These are phyloP conservation scores for Calonectria pseudoturangicola DNA, from an alignment of 2,329 filamentous ascomycete genomes.

Conservation along the genomic window DNA sequence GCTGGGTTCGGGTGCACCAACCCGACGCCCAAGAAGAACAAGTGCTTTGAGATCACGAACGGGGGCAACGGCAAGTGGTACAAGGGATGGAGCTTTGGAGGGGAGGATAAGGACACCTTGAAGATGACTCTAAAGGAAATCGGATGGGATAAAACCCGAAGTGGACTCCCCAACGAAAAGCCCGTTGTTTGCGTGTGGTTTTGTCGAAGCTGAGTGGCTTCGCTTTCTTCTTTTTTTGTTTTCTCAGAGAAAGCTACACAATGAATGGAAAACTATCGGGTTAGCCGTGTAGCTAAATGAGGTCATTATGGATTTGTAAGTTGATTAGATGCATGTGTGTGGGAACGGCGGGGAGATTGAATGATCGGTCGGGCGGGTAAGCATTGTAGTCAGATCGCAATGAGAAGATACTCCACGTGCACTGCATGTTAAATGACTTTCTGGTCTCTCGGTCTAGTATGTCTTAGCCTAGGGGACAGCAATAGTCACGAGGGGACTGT, in stretches of 20 bases:
- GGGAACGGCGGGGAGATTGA: not conserved
- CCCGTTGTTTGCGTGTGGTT: slow-evolving; percentile 77
- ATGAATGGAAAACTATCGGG: not conserved
- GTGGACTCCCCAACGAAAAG: slow-evolving; percentile 68
- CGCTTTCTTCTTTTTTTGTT: not conserved
- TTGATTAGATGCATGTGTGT: not conserved
- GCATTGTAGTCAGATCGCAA: not conserved
- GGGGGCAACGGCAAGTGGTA: slow-evolving; percentile 76
- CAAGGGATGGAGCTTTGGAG: slow-evolving; percentile 70
- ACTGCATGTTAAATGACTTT: too few relatives aligned
- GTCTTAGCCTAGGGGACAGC: too few relatives aligned
- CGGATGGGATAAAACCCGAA: slow-evolving; percentile 74
- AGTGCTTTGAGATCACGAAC: slow-evolving; percentile 73
- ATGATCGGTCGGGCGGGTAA: not conserved
- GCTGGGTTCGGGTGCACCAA: slow-evolving; percentile 75
- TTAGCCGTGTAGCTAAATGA: not conserved
- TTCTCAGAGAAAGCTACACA: not conserved
- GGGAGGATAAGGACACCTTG: slow-evolving; percentile 69
- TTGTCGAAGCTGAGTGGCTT: slow-evolving; percentile 66
- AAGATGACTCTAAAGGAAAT: slow-evolving; percentile 71
- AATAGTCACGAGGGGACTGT: too few relatives aligned
- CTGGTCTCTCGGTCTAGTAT: too few relatives aligned
- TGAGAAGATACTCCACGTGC: not conserved
- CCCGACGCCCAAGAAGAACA: slow-evolving; percentile 70
- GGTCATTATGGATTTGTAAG: not conserved